Conservation (phyloP, 768 basidiomycete species). For the Boletus sensibilis region DNA sequence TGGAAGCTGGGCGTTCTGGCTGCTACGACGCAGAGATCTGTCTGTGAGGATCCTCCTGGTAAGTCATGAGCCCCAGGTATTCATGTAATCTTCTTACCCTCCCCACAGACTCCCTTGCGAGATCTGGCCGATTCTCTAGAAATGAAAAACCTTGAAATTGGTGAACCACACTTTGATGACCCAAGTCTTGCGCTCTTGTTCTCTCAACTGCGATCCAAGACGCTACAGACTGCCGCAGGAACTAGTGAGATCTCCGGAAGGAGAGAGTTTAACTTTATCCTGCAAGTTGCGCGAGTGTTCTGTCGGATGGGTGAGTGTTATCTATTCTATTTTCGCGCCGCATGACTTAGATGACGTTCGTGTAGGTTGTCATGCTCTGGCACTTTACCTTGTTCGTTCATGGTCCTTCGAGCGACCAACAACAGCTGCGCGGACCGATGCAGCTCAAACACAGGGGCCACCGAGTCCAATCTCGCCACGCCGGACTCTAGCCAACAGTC, state of each 20-base stretch:
- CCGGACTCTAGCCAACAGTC: constrained; percentile 48
- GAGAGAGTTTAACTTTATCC: constrained; percentile 92
- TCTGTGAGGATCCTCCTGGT: constrained; percentile 90
- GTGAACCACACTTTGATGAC: constrained; percentile 89
- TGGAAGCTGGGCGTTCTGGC: constrained; percentile 96
- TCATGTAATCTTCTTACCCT: not conserved
- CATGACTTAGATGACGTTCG: constrained; percentile 3
- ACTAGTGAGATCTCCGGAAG: constrained; percentile 86
- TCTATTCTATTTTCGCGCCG: not conserved
- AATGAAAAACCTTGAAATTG: constrained; percentile 60
- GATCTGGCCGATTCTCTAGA: constrained; percentile 64
- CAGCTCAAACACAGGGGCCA: constrained; percentile 13
- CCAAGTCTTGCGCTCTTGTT: constrained; percentile 90
- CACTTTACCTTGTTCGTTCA: constrained; percentile 81
- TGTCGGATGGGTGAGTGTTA: constrained; percentile 84
- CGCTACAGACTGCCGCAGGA: constrained; percentile 89
- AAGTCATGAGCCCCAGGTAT: constrained; percentile 28
- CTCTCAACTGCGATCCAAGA: constrained; percentile 85
- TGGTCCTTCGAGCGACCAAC: constrained; percentile 91
- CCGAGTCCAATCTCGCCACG: constrained; percentile 48
- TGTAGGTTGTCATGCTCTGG: constrained; percentile 89
- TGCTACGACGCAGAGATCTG: constrained; percentile 81
- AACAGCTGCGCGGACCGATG: constrained; percentile 27
- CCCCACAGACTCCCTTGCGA: constrained; percentile 65
- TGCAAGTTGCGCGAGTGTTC: constrained; percentile 92